phyloP scores from a whole-genome alignment of 2,329 filamentous ascomycete species.

The Fusarium tricinctum region DNA sequence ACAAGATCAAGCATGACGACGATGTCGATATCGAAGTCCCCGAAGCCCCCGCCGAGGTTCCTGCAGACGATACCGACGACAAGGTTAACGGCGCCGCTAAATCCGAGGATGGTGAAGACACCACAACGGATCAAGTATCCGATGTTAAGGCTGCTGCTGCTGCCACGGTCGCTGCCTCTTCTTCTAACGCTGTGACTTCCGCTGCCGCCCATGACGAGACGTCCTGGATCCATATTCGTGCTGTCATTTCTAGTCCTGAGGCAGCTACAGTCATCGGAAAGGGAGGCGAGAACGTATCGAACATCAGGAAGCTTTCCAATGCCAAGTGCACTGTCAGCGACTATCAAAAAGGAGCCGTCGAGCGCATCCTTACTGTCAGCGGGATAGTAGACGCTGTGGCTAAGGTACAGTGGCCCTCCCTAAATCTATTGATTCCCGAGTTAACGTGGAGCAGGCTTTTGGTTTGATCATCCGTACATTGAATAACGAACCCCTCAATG shows the following conservation, averaged over 20 bases:
- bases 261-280: conserved; percentile 99
- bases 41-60: conserved; percentile 52
- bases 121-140: conserved; percentile 52
- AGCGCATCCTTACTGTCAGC: conserved; percentile 97
- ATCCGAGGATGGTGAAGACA: conserved; percentile 49
- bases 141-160: conserved; percentile 58
- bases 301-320: conserved; percentile 93
- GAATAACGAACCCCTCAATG: conserved; percentile 93
- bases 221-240: conserved; percentile 95
- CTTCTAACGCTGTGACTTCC: conserved; percentile 57
- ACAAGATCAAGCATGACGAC: conserved; percentile 84
- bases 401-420: conserved; percentile 75
- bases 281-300: conserved; percentile 97
- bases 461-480: conserved; percentile 97
- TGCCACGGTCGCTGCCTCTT: conserved; percentile 56
- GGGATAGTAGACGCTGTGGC: conserved; percentile 96
- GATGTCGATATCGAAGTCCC: conserved; percentile 67
- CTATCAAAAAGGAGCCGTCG: conserved; percentile 95
- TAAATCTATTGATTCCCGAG: conserved; percentile 6
- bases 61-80: conserved; percentile 63
- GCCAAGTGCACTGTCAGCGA: conserved; percentile 99
- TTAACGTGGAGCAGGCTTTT: conserved; percentile 77
- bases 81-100: conserved; percentile 65
- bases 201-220: conserved; percentile 85
- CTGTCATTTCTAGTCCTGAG: conserved; percentile 97